A percentile compares a stretch with the other conserved stretches of the same genome.
Conservation (phyloP, 768 basidiomycete genomes). For the Agrocybe chaxingu region DNA sequence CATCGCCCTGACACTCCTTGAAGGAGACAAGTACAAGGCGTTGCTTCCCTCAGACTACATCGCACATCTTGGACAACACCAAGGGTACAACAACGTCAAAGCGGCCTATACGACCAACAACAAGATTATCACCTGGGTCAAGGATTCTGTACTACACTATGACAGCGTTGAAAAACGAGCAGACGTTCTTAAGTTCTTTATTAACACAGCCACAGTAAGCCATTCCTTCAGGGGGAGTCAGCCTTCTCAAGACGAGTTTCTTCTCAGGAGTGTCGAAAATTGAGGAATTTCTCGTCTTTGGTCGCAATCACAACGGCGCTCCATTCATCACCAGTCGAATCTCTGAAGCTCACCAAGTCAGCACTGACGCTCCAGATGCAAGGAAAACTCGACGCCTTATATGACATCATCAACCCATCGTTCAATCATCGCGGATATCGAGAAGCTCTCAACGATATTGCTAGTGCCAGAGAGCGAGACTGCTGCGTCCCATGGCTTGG, state of each 20-base stretch:
- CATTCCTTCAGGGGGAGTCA: neutral
- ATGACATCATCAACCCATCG: constrained; percentile 29
- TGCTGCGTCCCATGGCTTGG: constrained; percentile 41
- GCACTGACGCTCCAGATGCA: constrained; percentile 24
- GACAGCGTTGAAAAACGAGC: constrained; percentile 33
- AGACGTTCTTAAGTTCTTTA: constrained; percentile 40
- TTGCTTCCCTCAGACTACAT: constrained; percentile 42
- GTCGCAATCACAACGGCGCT: constrained; percentile 41
- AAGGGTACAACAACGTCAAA: constrained; percentile 29
- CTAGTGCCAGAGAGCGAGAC: constrained; percentile 18
- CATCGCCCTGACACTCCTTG: constrained; percentile 38
- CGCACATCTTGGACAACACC: constrained; percentile 28
- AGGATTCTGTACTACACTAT: constrained; percentile 37
- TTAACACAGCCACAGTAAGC: constrained; percentile 37
- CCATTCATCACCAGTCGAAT: constrained; percentile 34
- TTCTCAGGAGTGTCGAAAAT: constrained; percentile 38
- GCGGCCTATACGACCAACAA: constrained; percentile 32
- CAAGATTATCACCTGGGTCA: constrained; percentile 37
- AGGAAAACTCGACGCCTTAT: constrained; percentile 28
- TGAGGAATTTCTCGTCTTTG: constrained; percentile 42
- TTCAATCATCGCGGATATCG: constrained; percentile 36
- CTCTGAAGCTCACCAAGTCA: constrained; percentile 30
- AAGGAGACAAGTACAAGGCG: constrained; percentile 36
- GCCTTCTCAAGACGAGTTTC: neutral
- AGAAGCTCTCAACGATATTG: constrained; percentile 24